A percentile compares a stretch with the other conserved stretches of the same genome.
Conservation (phyloP, 768 basidiomycete species). For the Gymnopilus dilepis region DNA sequence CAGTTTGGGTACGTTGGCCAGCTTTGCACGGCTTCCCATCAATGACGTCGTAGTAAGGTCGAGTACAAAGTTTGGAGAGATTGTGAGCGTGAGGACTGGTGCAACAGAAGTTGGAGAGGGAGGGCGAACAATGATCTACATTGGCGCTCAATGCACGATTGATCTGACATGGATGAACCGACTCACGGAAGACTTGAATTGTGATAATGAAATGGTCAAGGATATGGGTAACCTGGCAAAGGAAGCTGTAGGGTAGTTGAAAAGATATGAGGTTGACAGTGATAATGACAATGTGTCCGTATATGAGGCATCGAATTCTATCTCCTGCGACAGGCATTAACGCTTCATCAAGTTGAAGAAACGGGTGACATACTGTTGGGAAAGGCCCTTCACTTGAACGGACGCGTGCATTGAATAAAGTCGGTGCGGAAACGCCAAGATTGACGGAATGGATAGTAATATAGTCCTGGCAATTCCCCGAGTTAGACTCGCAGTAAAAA, state of each 20-base stretch:
- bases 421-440: conserved; percentile 81
- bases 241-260: conserved; percentile 83
- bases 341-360: conserved; percentile 6
- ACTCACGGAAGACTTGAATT: conserved; percentile 72
- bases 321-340: conserved; percentile 52
- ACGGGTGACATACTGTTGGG: conserved; percentile 25
- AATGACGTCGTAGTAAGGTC: conserved; percentile 88
- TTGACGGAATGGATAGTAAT: conserved; percentile 87
- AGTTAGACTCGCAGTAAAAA: conserved; percentile 2
- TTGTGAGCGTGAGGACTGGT: conserved; percentile 69
- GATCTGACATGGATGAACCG: not conserved
- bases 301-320: conserved; percentile 85
- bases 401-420: conserved; percentile 71
- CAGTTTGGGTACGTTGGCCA: conserved; percentile 96
- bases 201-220: conserved; percentile 76
- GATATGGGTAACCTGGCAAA: conserved; percentile 86
- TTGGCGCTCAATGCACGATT: not conserved
- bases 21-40: conserved; percentile 95
- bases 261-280: conserved; percentile 80
- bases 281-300: conserved; percentile 84
- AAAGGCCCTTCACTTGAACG: conserved; percentile 23
- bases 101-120: conserved; percentile 58
- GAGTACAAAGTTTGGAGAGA: conserved; percentile 87
- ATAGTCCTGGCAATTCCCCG: conserved; percentile 61
- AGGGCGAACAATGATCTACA: conserved; percentile 66